Conservation (phyloP, 345 rosid genomes). For the Lepidium didymum region DNA sequence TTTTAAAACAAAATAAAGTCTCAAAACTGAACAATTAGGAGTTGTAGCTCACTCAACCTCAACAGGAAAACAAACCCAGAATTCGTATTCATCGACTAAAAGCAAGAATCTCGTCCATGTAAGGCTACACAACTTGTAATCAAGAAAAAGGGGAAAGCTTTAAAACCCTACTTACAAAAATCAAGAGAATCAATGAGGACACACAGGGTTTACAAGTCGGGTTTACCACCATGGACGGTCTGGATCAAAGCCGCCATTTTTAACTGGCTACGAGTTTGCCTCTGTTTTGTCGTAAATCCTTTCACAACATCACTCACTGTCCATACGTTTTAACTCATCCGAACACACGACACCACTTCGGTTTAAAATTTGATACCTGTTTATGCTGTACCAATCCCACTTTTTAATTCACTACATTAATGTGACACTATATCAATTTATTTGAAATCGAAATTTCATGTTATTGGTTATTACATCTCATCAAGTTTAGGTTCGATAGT, state of each 20-base stretch:
- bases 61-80: neutral
- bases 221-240: constrained; percentile 5
- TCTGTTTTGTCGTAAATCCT: neutral
- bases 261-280: neutral
- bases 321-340: neutral
- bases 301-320: neutral
- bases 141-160: neutral
- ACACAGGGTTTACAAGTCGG: neutral
- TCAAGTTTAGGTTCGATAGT: neutral
- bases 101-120: neutral
- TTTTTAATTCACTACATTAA: neutral
- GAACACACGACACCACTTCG: neutral
- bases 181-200: neutral
- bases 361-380: constrained; percentile 5
- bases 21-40: neutral
- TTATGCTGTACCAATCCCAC: neutral
- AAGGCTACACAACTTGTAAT: neutral
- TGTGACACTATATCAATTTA: neutral
- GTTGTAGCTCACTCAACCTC: neutral
- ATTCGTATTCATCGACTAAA: neutral
- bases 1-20: neutral
- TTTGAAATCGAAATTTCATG: too few relatives aligned
- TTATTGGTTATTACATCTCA: neutral
- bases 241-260: constrained; percentile 10
- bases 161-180: neutral